phyloP scores from a whole-genome alignment of 2,329 filamentous ascomycete species.

The Metarhizium album region DNA sequence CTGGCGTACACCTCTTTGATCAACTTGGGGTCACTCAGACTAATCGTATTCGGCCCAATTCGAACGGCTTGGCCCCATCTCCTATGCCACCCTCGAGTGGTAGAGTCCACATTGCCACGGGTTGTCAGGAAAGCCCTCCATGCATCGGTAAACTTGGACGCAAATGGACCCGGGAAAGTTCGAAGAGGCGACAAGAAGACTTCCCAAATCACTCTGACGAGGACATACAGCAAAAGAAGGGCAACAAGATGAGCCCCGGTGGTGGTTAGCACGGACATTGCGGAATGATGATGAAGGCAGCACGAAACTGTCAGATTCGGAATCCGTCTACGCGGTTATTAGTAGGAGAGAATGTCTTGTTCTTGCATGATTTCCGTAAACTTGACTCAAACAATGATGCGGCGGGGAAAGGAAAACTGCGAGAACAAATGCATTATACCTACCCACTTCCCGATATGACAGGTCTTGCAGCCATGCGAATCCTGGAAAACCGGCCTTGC shows the following conservation, averaged over 20 bases:
- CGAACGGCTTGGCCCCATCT: slow-evolving; percentile 11
- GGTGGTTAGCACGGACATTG: background rate
- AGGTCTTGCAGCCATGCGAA: no score
- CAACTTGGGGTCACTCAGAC: slow-evolving; percentile 9
- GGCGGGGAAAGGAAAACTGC: no score
- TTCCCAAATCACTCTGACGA: background rate
- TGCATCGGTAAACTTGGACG: slow-evolving; percentile 8
- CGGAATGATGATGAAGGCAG: background rate
- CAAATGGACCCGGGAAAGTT: slow-evolving; percentile 7
- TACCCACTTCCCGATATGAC: no score
- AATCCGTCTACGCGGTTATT: background rate
- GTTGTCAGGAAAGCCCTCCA: slow-evolving; percentile 8
- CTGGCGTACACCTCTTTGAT: slow-evolving; percentile 11
- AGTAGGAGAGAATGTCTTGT: background rate
- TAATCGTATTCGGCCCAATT: slow-evolving; percentile 10
- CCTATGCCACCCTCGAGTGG: slow-evolving; percentile 7
- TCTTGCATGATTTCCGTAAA: background rate
- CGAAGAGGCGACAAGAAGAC: slow-evolving; percentile 9
- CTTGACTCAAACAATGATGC: no score
- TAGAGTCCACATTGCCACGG: slow-evolving; percentile 6
- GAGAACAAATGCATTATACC: no score
- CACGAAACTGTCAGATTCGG: background rate
- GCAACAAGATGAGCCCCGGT: slow-evolving; percentile 1
- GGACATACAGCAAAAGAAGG: background rate
- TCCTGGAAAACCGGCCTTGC: no score